phyloP scores from a whole-genome alignment of 805 yeast species.

The Saccharomyces jurei region DNA sequence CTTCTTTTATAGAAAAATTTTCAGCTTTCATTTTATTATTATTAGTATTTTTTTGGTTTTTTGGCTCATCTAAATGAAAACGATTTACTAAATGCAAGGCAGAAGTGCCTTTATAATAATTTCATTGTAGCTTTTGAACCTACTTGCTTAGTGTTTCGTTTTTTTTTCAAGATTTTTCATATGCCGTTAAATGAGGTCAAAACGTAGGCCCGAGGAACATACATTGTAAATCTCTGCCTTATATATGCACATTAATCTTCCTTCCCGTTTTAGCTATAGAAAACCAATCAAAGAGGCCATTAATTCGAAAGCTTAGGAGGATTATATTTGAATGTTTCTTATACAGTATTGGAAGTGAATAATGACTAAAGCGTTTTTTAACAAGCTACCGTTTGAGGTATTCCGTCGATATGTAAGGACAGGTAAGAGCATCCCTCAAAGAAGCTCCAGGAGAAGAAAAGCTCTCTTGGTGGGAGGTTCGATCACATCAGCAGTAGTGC shows the following conservation, averaged over 20 bases:
- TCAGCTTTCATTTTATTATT: background rate
- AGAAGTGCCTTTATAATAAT: background rate
- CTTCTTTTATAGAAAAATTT: background rate
- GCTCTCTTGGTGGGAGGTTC: background rate
- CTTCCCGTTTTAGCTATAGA: background rate
- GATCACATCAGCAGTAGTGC: constrained; percentile 9
- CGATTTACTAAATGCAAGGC: background rate
- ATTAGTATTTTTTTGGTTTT: background rate
- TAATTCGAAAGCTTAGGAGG: background rate
- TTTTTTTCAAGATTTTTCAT: background rate
- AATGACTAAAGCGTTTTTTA: background rate
- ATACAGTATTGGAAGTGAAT: background rate
- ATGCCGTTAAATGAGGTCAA: background rate
- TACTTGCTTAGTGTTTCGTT: background rate
- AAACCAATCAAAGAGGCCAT: background rate
- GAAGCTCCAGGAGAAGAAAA: background rate
- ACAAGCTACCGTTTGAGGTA: background rate
- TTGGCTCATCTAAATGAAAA: background rate
- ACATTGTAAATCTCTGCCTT: background rate
- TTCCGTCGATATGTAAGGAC: background rate
- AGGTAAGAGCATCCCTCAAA: background rate
- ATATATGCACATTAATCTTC: background rate
- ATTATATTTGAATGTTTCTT: background rate
- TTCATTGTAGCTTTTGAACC: too few relatives aligned
- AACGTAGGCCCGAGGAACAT: background rate